Base-by-base conservation (phyloP, 495 filamentous ascomycete genomes). In the Xylaria bambusicola region DNA sequence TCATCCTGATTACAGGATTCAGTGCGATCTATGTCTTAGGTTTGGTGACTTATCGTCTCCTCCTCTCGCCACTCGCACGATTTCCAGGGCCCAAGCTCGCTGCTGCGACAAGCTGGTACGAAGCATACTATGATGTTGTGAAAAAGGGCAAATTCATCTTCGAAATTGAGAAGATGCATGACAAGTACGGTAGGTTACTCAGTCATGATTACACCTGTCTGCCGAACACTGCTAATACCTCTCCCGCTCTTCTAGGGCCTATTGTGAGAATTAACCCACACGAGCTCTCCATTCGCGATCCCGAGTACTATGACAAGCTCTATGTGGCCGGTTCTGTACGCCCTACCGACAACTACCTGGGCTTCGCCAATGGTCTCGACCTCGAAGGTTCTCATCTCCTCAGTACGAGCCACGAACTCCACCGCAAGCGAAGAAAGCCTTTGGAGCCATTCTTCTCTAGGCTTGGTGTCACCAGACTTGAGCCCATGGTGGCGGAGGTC, bases 201-300 rank as follows among this genome's bases (percentile, higher is more conserved):
- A 33, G 29, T 3, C n/a, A 41, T 8, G n/a, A 3, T 41, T 3
- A 8, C 38, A 41, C 38, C 10, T 8, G 54, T 31, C 7, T 48
- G 7, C 20, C 29, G 20, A 48, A 41, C 12, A 6, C n/a, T n/a
- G n/a, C n/a, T n/a, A n/a, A n/a, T n/a, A n/a, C 9, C 24, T 2
- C n/a, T 17, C 12, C 38, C 6, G 27, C 4, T 46, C n/a, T 40
- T 52, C 49, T 17, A 40, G 70, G 72, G 0, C 71, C 72, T 20
- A 60, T 76, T 31, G 66, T 78, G 21, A 74, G 75, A 40, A 76
- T 78, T 55, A 63, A 60, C 0, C 75, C 75, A 6, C 64, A 71
- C 29, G 74, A 78, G 57, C 61, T 78, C 36, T 74, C 76, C 56
- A 64, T 77, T 12, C 66, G 58, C 36, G 73, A 80, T 56, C 73